phyloP scores from a whole-genome alignment of 306 rosid species.

The Amphicarpaea edgeworthii region DNA sequence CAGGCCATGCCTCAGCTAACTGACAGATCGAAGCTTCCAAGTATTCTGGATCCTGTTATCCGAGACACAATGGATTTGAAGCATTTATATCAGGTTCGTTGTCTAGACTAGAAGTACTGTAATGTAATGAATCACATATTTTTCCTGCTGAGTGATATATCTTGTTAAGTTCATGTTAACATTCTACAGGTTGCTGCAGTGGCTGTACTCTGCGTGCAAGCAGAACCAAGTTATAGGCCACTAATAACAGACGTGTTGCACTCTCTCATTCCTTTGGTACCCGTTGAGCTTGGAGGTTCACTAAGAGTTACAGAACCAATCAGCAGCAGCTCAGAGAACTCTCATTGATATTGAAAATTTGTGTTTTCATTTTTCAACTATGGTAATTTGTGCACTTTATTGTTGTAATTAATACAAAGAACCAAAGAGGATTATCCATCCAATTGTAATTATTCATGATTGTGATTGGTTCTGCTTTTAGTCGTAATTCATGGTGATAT shows the following conservation, averaged over 20 bases:
- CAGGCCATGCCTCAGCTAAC: conserved; percentile 97
- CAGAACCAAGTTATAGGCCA: conserved; percentile 93
- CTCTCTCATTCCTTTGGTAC: conserved; percentile 91
- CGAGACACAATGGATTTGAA: conserved; percentile 87
- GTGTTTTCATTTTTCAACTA: conserved; percentile 7
- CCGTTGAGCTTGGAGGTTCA: conserved; percentile 83
- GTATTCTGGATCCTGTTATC: conserved; percentile 78
- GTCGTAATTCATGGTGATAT: conserved; percentile 1
- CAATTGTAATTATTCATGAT: conserved; percentile 16
- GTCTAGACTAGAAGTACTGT: conserved; percentile 22
- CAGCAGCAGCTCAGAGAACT: conserved; percentile 37
- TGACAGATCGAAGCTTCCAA: conserved; percentile 85
- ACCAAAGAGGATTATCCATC: conserved; percentile 31
- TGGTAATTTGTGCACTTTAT: conserved; percentile 17
- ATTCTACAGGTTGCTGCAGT: conserved; percentile 92
- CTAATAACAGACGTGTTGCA: conserved; percentile 88
- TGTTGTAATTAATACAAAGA: not conserved
- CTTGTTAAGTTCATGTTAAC: not conserved
- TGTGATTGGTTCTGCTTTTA: conserved; percentile 17
- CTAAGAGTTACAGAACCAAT: conserved; percentile 67
- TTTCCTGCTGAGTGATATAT: not conserved
- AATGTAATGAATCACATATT: no score
- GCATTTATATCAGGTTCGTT: conserved; percentile 88
- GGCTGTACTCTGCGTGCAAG: conserved; percentile 89
- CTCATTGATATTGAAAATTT: conserved; percentile 29